phyloP scores from a whole-genome alignment of 169 alveolate species.

The Plasmodium relictum region DNA sequence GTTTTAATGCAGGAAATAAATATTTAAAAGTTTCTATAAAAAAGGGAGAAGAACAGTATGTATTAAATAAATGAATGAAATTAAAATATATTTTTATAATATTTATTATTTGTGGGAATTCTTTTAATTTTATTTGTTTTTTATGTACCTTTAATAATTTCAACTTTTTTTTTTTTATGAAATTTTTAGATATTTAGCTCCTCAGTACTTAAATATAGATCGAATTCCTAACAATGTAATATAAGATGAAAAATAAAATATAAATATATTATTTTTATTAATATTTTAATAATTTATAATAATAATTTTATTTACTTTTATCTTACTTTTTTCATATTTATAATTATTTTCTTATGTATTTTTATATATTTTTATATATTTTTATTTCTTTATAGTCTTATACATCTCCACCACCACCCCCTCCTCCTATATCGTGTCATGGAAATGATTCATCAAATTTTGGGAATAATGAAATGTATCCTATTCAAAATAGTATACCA shows the following conservation, averaged over 20 bases:
- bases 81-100: not conserved
- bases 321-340: not conserved
- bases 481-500: conserved; percentile 41
- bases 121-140: not conserved
- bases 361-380: not conserved
- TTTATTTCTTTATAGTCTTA: conserved; percentile 36
- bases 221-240: conserved; percentile 66
- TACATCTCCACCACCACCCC: conserved; percentile 73
- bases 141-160: not conserved
- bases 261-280: not conserved
- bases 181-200: conserved; percentile 54
- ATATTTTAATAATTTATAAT: not conserved
- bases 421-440: conserved; percentile 74
- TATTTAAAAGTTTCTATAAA: conserved; percentile 90
- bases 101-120: not conserved
- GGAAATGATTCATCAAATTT: conserved; percentile 58
- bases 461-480: conserved; percentile 44
- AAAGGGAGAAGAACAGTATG: conserved; percentile 90
- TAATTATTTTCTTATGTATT: not conserved
- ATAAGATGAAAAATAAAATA: conserved; percentile 5
- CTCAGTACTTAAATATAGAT: conserved; percentile 61
- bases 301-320: no score
- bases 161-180: not conserved
- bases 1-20: conserved; percentile 89
- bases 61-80: conserved; percentile 15